Percentiles rank a stretch among this genome's conserved stretches.
phyloP scores from a whole-genome alignment of 331 rosid genomes.

The Rosa hybrid region DNA sequence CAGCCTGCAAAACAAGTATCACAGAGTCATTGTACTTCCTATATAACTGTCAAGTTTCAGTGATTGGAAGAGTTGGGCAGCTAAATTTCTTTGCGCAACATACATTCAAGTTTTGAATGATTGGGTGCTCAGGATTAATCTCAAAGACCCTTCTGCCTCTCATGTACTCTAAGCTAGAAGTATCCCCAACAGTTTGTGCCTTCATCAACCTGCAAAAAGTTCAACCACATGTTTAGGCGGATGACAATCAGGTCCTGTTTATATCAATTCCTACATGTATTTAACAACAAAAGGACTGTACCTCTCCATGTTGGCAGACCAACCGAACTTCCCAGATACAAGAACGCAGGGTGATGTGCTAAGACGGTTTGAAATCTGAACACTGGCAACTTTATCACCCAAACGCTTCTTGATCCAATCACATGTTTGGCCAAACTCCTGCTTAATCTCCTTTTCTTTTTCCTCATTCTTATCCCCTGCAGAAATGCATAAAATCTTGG shows the following conservation, averaged over 20 bases:
- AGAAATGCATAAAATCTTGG: constrained; percentile 19
- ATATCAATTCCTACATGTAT: constrained; percentile 2
- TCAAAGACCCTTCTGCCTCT: constrained; percentile 97
- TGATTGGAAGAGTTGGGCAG: not conserved
- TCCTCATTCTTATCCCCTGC: constrained; percentile 93
- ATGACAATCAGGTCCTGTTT: not conserved
- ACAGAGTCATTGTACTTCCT: not conserved
- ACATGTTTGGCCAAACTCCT: constrained; percentile 80
- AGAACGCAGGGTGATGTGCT: constrained; percentile 95
- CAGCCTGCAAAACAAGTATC: constrained; percentile 53
- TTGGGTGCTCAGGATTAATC: constrained; percentile 84
- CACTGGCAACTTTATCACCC: constrained; percentile 91
- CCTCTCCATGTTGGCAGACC: constrained; percentile 99
- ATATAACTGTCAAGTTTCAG: not conserved
- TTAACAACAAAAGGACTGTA: constrained; percentile 19
- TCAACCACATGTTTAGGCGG: constrained; percentile 16
- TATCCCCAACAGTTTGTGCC: constrained; percentile 82
- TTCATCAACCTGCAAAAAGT: constrained; percentile 75
- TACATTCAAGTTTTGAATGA: constrained; percentile 85
- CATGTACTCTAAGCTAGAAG: constrained; percentile 87
- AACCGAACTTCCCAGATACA: constrained; percentile 93
- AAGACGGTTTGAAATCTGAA: constrained; percentile 85
- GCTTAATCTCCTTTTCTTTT: constrained; percentile 80
- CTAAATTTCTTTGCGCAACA: constrained; percentile 7
- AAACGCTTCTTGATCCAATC: constrained; percentile 93